Conservation (phyloP, 2,329 filamentous ascomycete species). For the Aplosporella prunicola region DNA sequence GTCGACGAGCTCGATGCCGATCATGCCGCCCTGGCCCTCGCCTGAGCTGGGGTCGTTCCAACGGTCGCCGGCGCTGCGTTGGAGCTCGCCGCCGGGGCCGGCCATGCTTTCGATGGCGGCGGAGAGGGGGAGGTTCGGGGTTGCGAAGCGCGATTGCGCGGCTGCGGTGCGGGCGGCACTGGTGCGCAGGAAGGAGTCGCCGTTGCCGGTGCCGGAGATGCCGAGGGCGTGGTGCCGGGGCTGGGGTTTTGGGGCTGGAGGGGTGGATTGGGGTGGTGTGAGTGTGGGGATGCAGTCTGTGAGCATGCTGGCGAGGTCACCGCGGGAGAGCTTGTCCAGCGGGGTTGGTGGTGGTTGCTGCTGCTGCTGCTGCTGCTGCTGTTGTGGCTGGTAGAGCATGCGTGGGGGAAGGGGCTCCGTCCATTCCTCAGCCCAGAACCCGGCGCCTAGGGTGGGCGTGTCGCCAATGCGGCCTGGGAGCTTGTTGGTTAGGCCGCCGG, state of each 20-base stretch:
- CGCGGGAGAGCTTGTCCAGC: constrained; percentile 20
- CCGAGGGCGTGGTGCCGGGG: constrained; percentile 38
- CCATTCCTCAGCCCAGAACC: constrained; percentile 89
- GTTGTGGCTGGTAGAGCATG: constrained; percentile 19
- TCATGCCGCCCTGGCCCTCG: constrained; percentile 78
- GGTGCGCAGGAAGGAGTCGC: constrained; percentile 71
- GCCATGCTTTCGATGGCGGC: constrained; percentile 55
- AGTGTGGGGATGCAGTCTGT: constrained; percentile 50
- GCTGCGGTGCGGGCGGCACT: constrained; percentile 63
- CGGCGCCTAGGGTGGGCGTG: constrained; percentile 72
- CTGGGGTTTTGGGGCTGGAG: neutral
- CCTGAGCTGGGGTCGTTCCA: constrained; percentile 65
- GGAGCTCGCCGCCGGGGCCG: constrained; percentile 63
- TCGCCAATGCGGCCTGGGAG: constrained; percentile 76
- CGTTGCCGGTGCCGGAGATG: constrained; percentile 75
- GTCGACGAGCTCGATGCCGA: constrained; percentile 60
- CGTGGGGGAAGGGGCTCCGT: constrained; percentile 32
- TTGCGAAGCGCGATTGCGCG: constrained; percentile 59
- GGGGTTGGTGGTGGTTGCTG: constrained; percentile 6
- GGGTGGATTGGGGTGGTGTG: constrained; percentile 26
- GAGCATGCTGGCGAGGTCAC: constrained; percentile 40
- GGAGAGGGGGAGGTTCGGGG: constrained; percentile 38
- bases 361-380: no score
- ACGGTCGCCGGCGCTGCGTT: constrained; percentile 61
- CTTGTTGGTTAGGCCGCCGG: constrained; percentile 82